Conservation (phyloP, 805 yeast genomes). For the Candida easanensis region DNA sequence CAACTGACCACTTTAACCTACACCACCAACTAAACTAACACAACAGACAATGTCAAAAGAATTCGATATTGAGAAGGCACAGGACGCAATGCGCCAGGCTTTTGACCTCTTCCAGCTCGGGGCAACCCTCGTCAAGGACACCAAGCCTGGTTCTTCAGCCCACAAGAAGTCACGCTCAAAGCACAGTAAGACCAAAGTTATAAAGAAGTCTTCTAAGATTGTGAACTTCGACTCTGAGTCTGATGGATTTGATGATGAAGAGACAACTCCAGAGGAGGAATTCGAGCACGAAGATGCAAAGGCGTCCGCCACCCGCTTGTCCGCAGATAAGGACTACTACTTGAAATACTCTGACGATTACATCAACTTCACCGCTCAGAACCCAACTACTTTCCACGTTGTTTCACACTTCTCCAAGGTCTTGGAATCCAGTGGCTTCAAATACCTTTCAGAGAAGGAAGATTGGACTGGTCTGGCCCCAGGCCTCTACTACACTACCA, state of each 20-base stretch:
- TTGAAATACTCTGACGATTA: constrained; percentile 44
- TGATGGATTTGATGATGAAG: constrained; percentile 17
- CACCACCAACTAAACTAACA: background rate
- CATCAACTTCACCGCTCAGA: constrained; percentile 65
- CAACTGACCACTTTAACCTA: too few species aligned
- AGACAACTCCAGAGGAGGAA: constrained; percentile 25
- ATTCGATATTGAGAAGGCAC: constrained; percentile 16
- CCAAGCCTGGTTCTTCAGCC: constrained; percentile 4
- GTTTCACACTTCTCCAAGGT: constrained; percentile 47
- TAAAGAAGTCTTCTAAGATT: constrained; percentile 6
- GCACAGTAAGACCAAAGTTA: background rate
- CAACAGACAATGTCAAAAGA: constrained; percentile 2
- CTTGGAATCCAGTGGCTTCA: constrained; percentile 60
- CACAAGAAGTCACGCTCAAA: constrained; percentile 3
- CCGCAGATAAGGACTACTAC: constrained; percentile 24
- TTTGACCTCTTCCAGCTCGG: constrained; percentile 26
- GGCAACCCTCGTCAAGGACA: constrained; percentile 18
- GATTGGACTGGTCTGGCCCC: constrained; percentile 34
- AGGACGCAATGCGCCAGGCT: constrained; percentile 25
- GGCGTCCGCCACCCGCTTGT: background rate
- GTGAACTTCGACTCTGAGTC: constrained; percentile 22
- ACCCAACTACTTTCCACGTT: constrained; percentile 78
- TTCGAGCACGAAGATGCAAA: constrained; percentile 8
- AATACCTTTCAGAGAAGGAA: constrained; percentile 59
- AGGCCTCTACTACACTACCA: constrained; percentile 62